phyloP scores from a whole-genome alignment of 129 eudicot species.

The Dittrichia graveolens region DNA sequence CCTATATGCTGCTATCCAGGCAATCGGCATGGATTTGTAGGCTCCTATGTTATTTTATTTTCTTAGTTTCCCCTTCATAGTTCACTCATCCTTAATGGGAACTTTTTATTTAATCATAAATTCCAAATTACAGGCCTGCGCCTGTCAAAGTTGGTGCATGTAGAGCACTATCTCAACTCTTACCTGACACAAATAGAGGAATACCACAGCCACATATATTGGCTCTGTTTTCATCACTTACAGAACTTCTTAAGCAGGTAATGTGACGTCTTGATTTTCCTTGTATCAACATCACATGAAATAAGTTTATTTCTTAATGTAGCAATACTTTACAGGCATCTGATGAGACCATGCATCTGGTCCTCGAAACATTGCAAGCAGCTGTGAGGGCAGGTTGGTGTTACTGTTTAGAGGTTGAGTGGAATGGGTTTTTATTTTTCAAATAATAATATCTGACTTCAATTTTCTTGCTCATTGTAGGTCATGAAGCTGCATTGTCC shows the following conservation, averaged over 20 bases:
- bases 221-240: slow-evolving; percentile 77
- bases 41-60: slow-evolving; percentile 12
- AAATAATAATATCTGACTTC: neutral
- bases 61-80: neutral
- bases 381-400: slow-evolving; percentile 75
- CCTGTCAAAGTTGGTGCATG: slow-evolving; percentile 99
- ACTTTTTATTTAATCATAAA: neutral
- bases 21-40: slow-evolving; percentile 93
- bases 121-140: slow-evolving; percentile 56
- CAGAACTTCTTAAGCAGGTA: slow-evolving; percentile 89
- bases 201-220: slow-evolving; percentile 66
- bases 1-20: slow-evolving; percentile 74
- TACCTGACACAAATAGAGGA: slow-evolving; percentile 67
- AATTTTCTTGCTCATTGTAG: slow-evolving; percentile 38
- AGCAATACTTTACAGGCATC: slow-evolving; percentile 65
- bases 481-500: slow-evolving; percentile 70
- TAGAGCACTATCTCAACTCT: slow-evolving; percentile 79
- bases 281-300: slow-evolving; percentile 26
- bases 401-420: slow-evolving; percentile 13
- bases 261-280: neutral
- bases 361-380: slow-evolving; percentile 91
- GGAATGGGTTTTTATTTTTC: neutral
- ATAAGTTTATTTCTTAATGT: slow-evolving; percentile 14
- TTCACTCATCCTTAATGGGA: neutral
- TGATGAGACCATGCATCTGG: slow-evolving; percentile 95